These are phyloP conservation scores for Zymoseptoria brevis DNA, from an alignment of 2,329 filamentous ascomycete species.

Conservation along the genomic window DNA sequence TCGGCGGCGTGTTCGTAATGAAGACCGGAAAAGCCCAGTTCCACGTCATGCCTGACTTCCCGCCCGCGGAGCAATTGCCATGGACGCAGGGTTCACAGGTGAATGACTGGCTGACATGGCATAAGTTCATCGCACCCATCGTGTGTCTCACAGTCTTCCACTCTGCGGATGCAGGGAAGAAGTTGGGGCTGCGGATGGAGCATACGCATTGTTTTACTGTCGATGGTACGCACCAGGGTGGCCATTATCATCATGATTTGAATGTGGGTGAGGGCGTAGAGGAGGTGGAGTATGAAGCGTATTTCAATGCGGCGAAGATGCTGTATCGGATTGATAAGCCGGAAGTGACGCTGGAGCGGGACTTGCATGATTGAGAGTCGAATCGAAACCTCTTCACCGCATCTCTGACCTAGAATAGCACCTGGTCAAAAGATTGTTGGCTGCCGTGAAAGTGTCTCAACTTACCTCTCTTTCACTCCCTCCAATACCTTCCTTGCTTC, in stretches of 20 bases:
- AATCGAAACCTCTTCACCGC: no score
- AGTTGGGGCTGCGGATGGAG: slow-evolving; percentile 25
- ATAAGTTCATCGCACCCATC: slow-evolving; percentile 25
- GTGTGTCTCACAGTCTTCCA: slow-evolving; percentile 26
- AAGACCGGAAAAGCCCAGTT: slow-evolving; percentile 21
- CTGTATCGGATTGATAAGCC: slow-evolving; percentile 27
- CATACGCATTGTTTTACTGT: slow-evolving; percentile 27
- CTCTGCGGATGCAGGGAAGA: slow-evolving; percentile 22
- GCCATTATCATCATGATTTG: slow-evolving; percentile 27
- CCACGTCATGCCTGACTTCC: slow-evolving; percentile 28
- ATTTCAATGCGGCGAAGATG: slow-evolving; percentile 25
- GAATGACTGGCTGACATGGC: slow-evolving; percentile 25
- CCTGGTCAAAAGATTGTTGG: neutral
- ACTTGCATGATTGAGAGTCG: slow-evolving; percentile 21
- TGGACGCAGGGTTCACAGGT: slow-evolving; percentile 22
- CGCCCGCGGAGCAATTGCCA: slow-evolving; percentile 15
- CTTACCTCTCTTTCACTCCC: slow-evolving; percentile 3
- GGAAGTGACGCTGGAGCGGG: slow-evolving; percentile 18
- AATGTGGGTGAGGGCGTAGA: slow-evolving; percentile 13
- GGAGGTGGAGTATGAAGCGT: slow-evolving; percentile 27
- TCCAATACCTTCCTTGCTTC: slow-evolving; percentile 12
- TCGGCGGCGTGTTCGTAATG: slow-evolving; percentile 25
- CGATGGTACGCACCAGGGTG: slow-evolving; percentile 20
- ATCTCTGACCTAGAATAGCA: neutral
- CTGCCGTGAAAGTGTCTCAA: neutral